Evolutionary conservation across 2,329 filamentous ascomycete species (phyloP).

Genomic region (Conoideocrella luteorostrata): DNA sequence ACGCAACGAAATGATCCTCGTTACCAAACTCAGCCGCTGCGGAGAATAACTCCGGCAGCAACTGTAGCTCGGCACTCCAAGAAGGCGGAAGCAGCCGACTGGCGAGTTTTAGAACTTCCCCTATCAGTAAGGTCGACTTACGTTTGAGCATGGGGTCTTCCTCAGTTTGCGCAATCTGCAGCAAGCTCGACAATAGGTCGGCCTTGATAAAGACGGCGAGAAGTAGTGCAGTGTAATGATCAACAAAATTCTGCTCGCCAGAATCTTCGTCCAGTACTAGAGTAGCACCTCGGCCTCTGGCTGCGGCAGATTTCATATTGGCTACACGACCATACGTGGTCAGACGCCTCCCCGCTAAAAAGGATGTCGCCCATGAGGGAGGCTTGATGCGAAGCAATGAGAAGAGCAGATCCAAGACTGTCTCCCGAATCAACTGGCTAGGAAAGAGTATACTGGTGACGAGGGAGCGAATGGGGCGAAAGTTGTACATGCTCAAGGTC

Average conservation of each 20-base stretch:
- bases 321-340: constrained; percentile 96
- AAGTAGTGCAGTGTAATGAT: constrained; percentile 88
- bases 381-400: constrained; percentile 76
- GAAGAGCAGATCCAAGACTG: constrained; percentile 83
- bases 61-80: constrained; percentile 79
- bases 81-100: constrained; percentile 75
- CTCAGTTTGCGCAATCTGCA: constrained; percentile 61
- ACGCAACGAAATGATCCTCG: constrained; percentile 71
- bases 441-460: constrained; percentile 57
- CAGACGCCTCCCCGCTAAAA: constrained; percentile 81
- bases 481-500: constrained; percentile 80
- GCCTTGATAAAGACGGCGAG: constrained; percentile 79
- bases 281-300: constrained; percentile 41
- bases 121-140: constrained; percentile 84
- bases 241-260: constrained; percentile 76
- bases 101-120: constrained; percentile 84
- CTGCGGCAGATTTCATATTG: constrained; percentile 62
- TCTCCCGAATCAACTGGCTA: constrained; percentile 55
- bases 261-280: constrained; percentile 58
- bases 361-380: constrained; percentile 90
- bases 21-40: constrained; percentile 66
- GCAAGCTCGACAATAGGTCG: constrained; percentile 58
- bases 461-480: constrained; percentile 76
- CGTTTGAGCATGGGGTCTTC: constrained; percentile 68
- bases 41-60: constrained; percentile 78